phyloP scores from a whole-genome alignment of 208 protist genomes.

The Wallacemonas sp. region DNA sequence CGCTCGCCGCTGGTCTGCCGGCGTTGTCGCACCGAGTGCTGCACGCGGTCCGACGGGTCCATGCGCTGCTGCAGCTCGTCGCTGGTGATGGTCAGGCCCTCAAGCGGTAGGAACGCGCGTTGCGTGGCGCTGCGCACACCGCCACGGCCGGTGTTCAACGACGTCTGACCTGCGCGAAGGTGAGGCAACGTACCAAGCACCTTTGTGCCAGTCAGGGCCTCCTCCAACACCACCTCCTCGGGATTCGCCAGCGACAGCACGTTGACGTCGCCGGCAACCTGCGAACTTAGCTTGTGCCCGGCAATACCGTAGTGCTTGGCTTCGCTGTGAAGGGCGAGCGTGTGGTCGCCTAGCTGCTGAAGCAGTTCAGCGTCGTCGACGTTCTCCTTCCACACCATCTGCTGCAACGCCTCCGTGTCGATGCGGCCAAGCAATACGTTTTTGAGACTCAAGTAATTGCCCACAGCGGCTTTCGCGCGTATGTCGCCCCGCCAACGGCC shows the following conservation, averaged over 20 bases:
- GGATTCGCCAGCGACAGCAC: background rate
- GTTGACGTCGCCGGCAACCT: background rate
- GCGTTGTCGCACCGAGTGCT: constrained; percentile 18
- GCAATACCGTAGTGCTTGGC: constrained; percentile 27
- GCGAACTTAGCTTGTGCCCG: constrained; percentile 18
- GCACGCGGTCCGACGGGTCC: constrained; percentile 21
- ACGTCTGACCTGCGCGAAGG: constrained; percentile 8
- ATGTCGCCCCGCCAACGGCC: constrained; percentile 78
- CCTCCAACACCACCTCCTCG: background rate
- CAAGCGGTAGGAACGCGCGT: constrained; percentile 9
- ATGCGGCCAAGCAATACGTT: constrained; percentile 53
- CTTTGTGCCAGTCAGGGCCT: background rate
- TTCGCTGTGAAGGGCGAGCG: constrained; percentile 29
- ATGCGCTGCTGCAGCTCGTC: constrained; percentile 43
- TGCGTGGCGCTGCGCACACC: constrained; percentile 10
- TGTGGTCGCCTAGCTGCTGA: constrained; percentile 29
- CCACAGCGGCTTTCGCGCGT: constrained; percentile 61
- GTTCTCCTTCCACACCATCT: constrained; percentile 41
- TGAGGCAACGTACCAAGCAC: constrained; percentile 18
- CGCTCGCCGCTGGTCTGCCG: background rate
- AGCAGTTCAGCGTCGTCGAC: constrained; percentile 53
- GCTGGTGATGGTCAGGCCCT: constrained; percentile 17
- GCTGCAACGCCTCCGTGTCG: constrained; percentile 37
- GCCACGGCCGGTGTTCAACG: background rate
- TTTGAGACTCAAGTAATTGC: constrained; percentile 77